Base-by-base conservation (phyloP, 192 early-diverging fungal species). In the Coemansia sp. region DNA sequence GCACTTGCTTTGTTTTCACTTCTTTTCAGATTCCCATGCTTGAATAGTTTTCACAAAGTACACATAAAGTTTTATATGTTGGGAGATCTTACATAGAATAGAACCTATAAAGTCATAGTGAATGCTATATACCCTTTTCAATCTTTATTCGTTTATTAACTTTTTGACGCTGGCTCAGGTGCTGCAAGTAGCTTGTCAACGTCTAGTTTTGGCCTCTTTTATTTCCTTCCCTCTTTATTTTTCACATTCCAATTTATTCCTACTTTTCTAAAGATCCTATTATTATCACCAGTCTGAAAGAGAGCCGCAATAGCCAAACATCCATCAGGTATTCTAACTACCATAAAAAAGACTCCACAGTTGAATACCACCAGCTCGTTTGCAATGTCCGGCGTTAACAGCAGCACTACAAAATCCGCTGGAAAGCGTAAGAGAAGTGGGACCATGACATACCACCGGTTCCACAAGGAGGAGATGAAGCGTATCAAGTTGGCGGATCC, bases 391-490 rank as follows among this genome's bases (percentile, higher is more conserved):
- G 22, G 40, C 57, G 57, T 16, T 13, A 40, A 39, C 37, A 59
- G 6, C 39, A 18, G 51, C 51, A 18, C 10, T n/a, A n/a, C 51
- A 12, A 80, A 72, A 56, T 40, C 55, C 3, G 63, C 46, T 18
- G 68, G 64, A 12, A 71, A 72, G 73, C 65, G 72, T 43, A 62
- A 62, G 32, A 76, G 72, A 61, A 42, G 58, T 10, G 56, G 18
- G 55, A 61, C 51, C 21, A 63, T 67, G 40, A 70, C 73, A 0
- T 82, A 82, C 65, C 72, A 61, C 36, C 52, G 54, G 22, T 82
- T 82, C 41, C 74, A 77, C 45, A 66, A 73, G 42, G 61, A 56
- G 12, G 80, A 82, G 75, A 72, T 82, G 39, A 77, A 77, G 68
- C 71, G 76, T 15, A 61, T 82, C 41, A 82, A 82, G 62, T 41